Base-by-base conservation (phyloP, 208 protist species). In the Paratrypanosoma confusum region DNA sequence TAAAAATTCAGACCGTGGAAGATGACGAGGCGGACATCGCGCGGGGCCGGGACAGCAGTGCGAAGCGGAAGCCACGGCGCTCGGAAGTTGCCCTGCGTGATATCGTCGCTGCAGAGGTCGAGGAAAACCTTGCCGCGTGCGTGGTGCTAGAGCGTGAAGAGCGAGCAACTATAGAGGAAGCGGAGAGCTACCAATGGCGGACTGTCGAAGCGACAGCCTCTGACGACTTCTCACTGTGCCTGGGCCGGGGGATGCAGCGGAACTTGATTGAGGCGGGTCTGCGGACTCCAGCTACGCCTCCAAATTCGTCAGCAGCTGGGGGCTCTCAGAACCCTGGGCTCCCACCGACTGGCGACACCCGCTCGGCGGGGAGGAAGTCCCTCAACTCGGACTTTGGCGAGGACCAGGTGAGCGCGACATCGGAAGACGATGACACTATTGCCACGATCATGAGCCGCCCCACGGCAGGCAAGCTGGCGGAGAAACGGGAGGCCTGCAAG, bases 401-500 rank as follows among this genome's bases (percentile, higher is more conserved):
- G 40, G 33, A 38, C 16, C 72, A 81, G 47, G 74, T 88, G 1
- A 82, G 72, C 41, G 65, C 26, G 32, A 81, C 74, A 0, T 88
- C 78, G 2, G 71, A 88, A 36, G 78, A 88, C 41, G 74, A 78
- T 18, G n/a, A n/a, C n/a, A n/a, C n/a, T n/a, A n/a, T n/a, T n/a
- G n/a, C n/a, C n/a, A n/a, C n/a, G n/a, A n/a, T n/a, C n/a, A n/a
- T n/a, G n/a, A n/a, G n/a, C n/a, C n/a, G n/a, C n/a, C n/a, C n/a
- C n/a, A n/a, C n/a, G n/a, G n/a, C n/a, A n/a, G n/a, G n/a, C n/a
- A n/a, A n/a, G n/a, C n/a, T n/a, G n/a, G n/a, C n/a, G n/a, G n/a
- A n/a, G n/a, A n/a, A n/a, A n/a, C n/a, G n/a, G n/a, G n/a, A n/a
- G n/a, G n/a, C n/a, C n/a, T n/a, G n/a, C n/a, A n/a, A n/a, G n/a